Percentiles rank a stretch among this genome's conserved stretches.
phyloP scores from a whole-genome alignment of 768 basidiomycete genomes.

The Pulveroboletus ravenelii region DNA sequence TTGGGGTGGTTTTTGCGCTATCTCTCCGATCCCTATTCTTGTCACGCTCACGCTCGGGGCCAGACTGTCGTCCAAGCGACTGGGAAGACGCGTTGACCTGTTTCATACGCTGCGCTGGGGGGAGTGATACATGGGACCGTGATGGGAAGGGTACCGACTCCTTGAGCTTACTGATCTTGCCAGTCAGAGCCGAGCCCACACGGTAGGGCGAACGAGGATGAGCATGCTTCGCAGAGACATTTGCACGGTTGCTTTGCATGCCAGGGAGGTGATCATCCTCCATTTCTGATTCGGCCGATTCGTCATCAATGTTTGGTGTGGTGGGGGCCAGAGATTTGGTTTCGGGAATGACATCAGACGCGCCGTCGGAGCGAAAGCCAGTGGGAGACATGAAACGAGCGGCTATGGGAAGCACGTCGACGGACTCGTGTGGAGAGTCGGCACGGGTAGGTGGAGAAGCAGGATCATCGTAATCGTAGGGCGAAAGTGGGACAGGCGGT shows the following conservation, averaged over 20 bases:
- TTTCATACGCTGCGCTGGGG: slow-evolving; percentile 52
- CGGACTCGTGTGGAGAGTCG: slow-evolving; percentile 66
- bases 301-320: slow-evolving; percentile 64
- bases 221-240: slow-evolving; percentile 45
- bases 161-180: slow-evolving; percentile 36
- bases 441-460: slow-evolving; percentile 32
- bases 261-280: slow-evolving; percentile 47
- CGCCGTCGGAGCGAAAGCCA: slow-evolving; percentile 44
- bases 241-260: slow-evolving; percentile 22
- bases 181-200: slow-evolving; percentile 37
- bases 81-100: slow-evolving; percentile 60
- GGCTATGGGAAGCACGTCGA: slow-evolving; percentile 80
- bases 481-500: slow-evolving; percentile 40
- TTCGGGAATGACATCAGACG: slow-evolving; percentile 37
- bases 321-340: slow-evolving; percentile 45
- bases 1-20: slow-evolving; percentile 33
- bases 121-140: slow-evolving; percentile 74
- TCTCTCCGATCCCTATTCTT: slow-evolving; percentile 49
- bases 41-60: slow-evolving; percentile 40
- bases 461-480: slow-evolving; percentile 69
- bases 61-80: slow-evolving; percentile 69
- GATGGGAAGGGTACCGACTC: slow-evolving; percentile 71
- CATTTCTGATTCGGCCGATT: slow-evolving; percentile 70
- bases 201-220: slow-evolving; percentile 81
- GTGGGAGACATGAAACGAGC: slow-evolving; percentile 82